Percentiles rank a stretch among this genome's conserved stretches.
phyloP scores from a whole-genome alignment of 352 stramenopile species.

The Phytophthora ramorum region DNA sequence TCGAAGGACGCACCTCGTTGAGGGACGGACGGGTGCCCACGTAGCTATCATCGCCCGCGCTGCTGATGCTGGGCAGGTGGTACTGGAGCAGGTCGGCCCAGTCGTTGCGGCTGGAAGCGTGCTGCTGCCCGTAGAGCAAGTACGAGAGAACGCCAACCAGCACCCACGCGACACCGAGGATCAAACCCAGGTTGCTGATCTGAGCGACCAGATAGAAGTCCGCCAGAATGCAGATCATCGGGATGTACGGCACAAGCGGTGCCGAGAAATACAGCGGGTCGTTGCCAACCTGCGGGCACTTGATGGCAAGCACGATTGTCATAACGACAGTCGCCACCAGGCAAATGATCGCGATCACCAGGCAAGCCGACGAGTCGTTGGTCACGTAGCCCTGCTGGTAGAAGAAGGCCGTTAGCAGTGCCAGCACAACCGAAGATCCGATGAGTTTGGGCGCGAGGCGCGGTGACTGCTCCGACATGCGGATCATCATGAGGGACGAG shows the following conservation, averaged over 20 bases:
- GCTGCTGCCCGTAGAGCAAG: conserved; percentile 53
- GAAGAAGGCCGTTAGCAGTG: conserved; percentile 41
- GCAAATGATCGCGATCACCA: conserved; percentile 45
- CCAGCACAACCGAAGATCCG: conserved; percentile 25
- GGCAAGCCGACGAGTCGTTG: conserved; percentile 29
- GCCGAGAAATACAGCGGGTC: conserved; percentile 43
- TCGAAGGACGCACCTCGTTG: conserved; percentile 57
- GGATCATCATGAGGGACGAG: conserved; percentile 55
- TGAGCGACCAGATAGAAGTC: conserved; percentile 63
- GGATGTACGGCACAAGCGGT: conserved; percentile 55
- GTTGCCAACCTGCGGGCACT: conserved; percentile 46
- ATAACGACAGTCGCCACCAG: conserved; percentile 34
- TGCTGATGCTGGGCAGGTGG: conserved; percentile 35
- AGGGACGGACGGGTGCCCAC: conserved; percentile 39
- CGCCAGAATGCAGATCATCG: conserved; percentile 48
- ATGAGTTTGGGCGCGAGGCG: conserved; percentile 44
- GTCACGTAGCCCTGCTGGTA: conserved; percentile 54
- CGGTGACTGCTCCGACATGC: conserved; percentile 46
- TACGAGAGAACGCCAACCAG: conserved; percentile 50
- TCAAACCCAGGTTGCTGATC: conserved; percentile 48
- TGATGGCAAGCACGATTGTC: conserved; percentile 42
- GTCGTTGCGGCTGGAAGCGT: conserved; percentile 45
- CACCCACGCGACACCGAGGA: conserved; percentile 47
- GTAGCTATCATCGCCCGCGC: conserved; percentile 40
- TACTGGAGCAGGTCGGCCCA: conserved; percentile 51